Evolutionary conservation across 2,329 filamentous ascomycete species (phyloP).

Genomic region (Rhynchosporium secalis): DNA sequence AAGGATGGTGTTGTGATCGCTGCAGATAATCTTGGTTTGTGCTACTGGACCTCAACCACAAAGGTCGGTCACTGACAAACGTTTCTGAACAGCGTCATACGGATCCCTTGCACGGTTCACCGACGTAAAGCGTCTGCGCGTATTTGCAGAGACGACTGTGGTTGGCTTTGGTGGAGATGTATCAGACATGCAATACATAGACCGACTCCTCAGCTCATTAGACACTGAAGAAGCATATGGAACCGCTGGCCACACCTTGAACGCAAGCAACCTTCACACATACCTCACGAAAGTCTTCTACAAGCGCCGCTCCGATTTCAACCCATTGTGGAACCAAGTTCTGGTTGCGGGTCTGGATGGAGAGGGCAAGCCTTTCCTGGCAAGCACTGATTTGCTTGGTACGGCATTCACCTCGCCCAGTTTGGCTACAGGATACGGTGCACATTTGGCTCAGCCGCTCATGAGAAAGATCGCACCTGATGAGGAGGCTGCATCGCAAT

Average conservation of each 20-base stretch:
- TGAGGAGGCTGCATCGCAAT: slow-evolving; percentile 70
- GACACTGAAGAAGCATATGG: slow-evolving; percentile 86
- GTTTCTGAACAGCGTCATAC: slow-evolving; percentile 72
- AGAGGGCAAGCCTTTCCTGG: slow-evolving; percentile 80
- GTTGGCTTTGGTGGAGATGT: slow-evolving; percentile 96
- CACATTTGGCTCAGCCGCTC: slow-evolving; percentile 89
- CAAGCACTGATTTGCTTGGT: slow-evolving; percentile 86
- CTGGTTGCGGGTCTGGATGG: slow-evolving; percentile 87
- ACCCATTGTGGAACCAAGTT: slow-evolving; percentile 96
- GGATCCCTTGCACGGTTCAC: slow-evolving; percentile 96
- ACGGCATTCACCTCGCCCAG: slow-evolving; percentile 88
- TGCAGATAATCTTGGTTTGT: slow-evolving; percentile 86
- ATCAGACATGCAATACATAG: slow-evolving; percentile 98
- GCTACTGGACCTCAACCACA: not conserved
- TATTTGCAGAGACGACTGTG: slow-evolving; percentile 80
- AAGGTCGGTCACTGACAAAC: slow-evolving; percentile 25
- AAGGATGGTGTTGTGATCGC: slow-evolving; percentile 95
- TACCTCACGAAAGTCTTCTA: slow-evolving; percentile 97
- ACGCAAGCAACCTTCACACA: slow-evolving; percentile 92
- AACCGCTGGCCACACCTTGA: slow-evolving; percentile 58
- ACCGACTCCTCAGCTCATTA: slow-evolving; percentile 84
- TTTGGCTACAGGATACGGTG: slow-evolving; percentile 89
- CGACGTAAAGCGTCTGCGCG: slow-evolving; percentile 90
- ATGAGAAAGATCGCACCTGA: slow-evolving; percentile 82
- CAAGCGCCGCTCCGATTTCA: slow-evolving; percentile 89